Percentiles rank a stretch among this genome's conserved stretches.
Evolutionary conservation across 2,329 filamentous ascomycete genomes (phyloP).

Genomic region (Fusarium fracticaudum): DNA sequence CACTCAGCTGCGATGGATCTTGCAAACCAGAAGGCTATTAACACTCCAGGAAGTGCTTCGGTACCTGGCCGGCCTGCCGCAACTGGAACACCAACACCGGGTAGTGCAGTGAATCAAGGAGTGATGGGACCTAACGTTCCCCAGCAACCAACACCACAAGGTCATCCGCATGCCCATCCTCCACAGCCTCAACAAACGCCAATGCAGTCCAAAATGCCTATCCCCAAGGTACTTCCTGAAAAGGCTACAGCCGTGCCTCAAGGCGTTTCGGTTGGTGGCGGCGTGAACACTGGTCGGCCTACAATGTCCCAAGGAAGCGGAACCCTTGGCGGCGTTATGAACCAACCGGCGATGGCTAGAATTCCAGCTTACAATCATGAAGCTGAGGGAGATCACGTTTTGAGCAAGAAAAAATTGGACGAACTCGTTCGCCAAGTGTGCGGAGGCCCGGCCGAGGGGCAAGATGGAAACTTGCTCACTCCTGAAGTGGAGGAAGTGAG

Average conservation of each 20-base stretch:
- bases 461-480: slow-evolving; percentile 80
- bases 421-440: slow-evolving; percentile 95
- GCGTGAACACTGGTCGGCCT: slow-evolving; percentile 74
- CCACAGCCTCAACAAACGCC: slow-evolving; percentile 53
- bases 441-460: slow-evolving; percentile 77
- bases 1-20: slow-evolving; percentile 61
- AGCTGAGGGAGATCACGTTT: slow-evolving; percentile 87
- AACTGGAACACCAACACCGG: slow-evolving; percentile 45
- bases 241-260: slow-evolving; percentile 75
- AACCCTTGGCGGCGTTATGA: slow-evolving; percentile 82
- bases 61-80: slow-evolving; percentile 46
- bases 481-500: slow-evolving; percentile 95
- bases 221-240: slow-evolving; percentile 79
- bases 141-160: slow-evolving; percentile 47
- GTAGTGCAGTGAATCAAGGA: slow-evolving; percentile 45
- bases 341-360: slow-evolving; percentile 84
- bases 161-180: slow-evolving; percentile 61
- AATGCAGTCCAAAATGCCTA: slow-evolving; percentile 75
- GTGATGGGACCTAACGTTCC: slow-evolving; percentile 47
- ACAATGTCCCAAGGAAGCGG: slow-evolving; percentile 83
- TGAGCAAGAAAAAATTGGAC: slow-evolving; percentile 98
- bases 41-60: slow-evolving; percentile 47
- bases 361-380: slow-evolving; percentile 87
- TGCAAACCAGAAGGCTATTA: slow-evolving; percentile 55
- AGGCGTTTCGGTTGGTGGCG: slow-evolving; percentile 76